These are phyloP conservation scores for Claviceps monticola DNA, from an alignment of 2,329 filamentous ascomycete species.

Conservation along the genomic window DNA sequence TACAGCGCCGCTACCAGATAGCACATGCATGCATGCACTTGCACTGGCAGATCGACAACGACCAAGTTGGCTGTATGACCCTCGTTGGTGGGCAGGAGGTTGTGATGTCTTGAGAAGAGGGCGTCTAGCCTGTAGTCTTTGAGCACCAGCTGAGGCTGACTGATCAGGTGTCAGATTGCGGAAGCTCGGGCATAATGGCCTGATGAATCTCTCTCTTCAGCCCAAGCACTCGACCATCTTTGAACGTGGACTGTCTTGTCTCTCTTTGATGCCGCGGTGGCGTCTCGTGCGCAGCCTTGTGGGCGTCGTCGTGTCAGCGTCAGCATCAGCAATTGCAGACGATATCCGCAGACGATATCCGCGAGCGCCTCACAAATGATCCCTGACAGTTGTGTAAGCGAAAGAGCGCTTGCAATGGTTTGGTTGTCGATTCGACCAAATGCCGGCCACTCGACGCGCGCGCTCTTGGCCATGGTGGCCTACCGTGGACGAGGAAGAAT, in stretches of 20 bases:
- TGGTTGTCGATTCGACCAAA: not conserved
- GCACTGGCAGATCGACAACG: slow-evolving; percentile 7
- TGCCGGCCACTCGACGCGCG: too few species aligned
- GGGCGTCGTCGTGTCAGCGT: not conserved
- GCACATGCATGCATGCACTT: slow-evolving; percentile 12
- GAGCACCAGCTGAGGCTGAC: not conserved
- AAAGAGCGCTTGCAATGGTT: not conserved
- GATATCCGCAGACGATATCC: not conserved
- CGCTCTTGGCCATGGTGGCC: too few species aligned
- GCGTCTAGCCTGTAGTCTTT: not conserved
- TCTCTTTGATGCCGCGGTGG: not conserved
- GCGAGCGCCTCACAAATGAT: not conserved
- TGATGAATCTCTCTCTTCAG: not conserved
- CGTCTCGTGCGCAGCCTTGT: not conserved
- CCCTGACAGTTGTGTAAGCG: not conserved
- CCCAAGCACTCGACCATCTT: not conserved
- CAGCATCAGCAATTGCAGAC: not conserved
- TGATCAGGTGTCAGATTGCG: not conserved
- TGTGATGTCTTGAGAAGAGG: slow-evolving; percentile 2
- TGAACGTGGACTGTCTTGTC: not conserved
- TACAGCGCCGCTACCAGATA: not conserved
- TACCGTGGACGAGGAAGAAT: too few species aligned
- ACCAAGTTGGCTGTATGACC: slow-evolving; percentile 10
- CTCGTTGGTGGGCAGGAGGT: slow-evolving; percentile 15
- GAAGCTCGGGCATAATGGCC: not conserved